Evolutionary conservation across 345 rosid genomes (phyloP).

Genomic region (Acer negundo): DNA sequence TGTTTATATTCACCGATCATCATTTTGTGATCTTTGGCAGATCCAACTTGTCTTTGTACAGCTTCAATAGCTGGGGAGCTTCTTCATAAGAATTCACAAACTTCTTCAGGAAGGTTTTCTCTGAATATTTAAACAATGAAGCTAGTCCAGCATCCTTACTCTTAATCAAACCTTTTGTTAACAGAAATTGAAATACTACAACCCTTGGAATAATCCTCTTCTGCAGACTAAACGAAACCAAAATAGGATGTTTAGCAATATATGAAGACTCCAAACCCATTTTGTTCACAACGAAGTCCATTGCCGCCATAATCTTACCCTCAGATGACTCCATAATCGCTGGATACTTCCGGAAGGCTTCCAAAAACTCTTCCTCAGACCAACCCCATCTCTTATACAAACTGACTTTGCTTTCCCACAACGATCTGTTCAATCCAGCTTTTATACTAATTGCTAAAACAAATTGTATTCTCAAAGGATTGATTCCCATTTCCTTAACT

Average conservation of each 20-base stretch:
- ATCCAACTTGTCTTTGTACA: slow-evolving; percentile 14
- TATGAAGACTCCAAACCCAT: slow-evolving; percentile 20
- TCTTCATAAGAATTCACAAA: slow-evolving; percentile 16
- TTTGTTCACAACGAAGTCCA: slow-evolving; percentile 25
- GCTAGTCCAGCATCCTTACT: not conserved
- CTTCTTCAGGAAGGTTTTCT: slow-evolving; percentile 16
- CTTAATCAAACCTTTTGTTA: slow-evolving; percentile 24
- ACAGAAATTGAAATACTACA: slow-evolving; percentile 2
- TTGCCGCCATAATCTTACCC: slow-evolving; percentile 18
- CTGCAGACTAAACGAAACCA: slow-evolving; percentile 4
- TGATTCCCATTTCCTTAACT: slow-evolving; percentile 29
- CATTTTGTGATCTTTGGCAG: not conserved
- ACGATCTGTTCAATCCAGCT: no score
- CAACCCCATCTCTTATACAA: no score
- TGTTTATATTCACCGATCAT: no score
- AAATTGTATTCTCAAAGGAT: slow-evolving; percentile 21
- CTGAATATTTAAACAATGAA: not conserved
- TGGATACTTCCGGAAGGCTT: no score
- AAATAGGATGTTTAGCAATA: not conserved
- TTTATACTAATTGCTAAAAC: slow-evolving; percentile 17
- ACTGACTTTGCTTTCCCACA: no score
- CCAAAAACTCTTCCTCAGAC: no score
- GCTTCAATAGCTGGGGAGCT: slow-evolving; percentile 18
- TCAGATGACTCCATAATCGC: not conserved
- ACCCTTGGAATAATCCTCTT: slow-evolving; percentile 10